phyloP scores from a whole-genome alignment of 2,329 filamentous ascomycete genomes.

The Monilinia fructigena region DNA sequence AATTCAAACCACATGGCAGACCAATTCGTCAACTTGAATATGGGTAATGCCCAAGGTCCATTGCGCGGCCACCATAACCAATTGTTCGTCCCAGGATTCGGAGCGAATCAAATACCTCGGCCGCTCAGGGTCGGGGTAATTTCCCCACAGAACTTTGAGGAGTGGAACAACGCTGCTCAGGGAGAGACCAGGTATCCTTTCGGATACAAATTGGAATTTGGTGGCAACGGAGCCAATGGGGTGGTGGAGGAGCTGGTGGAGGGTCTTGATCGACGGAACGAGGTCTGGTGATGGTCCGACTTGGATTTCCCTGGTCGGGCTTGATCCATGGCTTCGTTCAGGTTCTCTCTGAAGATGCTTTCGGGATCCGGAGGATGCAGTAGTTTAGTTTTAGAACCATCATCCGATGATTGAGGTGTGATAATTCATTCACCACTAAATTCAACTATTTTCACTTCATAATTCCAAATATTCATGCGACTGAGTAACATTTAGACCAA shows the following conservation, averaged over 20 bases:
- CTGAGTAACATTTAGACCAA: neutral
- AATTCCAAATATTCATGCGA: conserved; percentile 3
- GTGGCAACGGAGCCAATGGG: neutral
- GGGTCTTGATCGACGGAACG: neutral
- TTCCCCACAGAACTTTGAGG: neutral
- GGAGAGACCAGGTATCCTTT: conserved; percentile 14
- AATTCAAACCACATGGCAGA: conserved; percentile 13
- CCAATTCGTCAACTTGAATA: neutral
- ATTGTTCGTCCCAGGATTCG: conserved; percentile 10
- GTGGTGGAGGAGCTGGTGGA: neutral
- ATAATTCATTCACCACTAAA: neutral
- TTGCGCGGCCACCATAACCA: conserved; percentile 14
- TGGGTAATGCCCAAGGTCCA: neutral
- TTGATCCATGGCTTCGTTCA: neutral
- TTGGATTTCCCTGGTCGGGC: neutral
- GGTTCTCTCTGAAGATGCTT: neutral
- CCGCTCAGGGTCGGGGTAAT: neutral
- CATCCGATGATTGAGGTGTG: conserved; percentile 1
- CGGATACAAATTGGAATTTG: conserved; percentile 10
- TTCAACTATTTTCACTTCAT: neutral
- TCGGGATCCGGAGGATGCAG: neutral
- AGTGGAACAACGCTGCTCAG: conserved; percentile 10
- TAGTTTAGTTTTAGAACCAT: neutral
- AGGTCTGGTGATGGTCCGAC: neutral
- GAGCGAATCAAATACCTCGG: neutral